Evolutionary conservation across 768 basidiomycete species (phyloP).

Genomic region (Amanita molliuscula): DNA sequence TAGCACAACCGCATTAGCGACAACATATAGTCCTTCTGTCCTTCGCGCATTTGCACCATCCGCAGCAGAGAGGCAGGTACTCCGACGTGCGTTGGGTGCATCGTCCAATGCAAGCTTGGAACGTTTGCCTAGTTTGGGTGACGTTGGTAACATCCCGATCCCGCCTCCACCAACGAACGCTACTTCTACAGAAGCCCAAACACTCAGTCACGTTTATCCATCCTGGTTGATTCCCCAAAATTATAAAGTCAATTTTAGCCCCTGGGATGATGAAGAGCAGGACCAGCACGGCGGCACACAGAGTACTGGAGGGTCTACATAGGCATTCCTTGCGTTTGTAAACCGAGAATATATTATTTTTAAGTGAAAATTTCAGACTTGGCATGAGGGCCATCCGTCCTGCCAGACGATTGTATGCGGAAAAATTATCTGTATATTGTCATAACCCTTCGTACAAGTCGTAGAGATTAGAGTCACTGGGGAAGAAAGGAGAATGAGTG

Average conservation of each 20-base stretch:
- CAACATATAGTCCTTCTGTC: constrained; percentile 37
- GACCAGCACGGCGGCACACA: constrained; percentile 8
- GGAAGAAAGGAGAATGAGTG: not conserved
- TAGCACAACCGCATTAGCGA: constrained; percentile 21
- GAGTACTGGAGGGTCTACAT: constrained; percentile 9
- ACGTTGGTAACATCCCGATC: constrained; percentile 64
- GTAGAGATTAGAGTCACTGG: not conserved
- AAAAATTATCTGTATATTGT: not conserved
- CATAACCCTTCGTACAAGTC: constrained; percentile 5
- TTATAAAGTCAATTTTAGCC: constrained; percentile 67
- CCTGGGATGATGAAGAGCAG: constrained; percentile 70
- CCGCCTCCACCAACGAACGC: constrained; percentile 39
- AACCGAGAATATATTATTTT: not conserved
- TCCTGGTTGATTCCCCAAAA: constrained; percentile 59
- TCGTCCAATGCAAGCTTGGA: constrained; percentile 70
- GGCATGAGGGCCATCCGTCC: not conserved
- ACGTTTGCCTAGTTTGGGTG: constrained; percentile 67
- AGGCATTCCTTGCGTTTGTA: constrained; percentile 6
- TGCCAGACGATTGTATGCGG: not conserved
- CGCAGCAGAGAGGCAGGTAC: constrained; percentile 76
- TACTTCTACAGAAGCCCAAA: constrained; percentile 14
- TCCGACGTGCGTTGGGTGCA: constrained; percentile 69
- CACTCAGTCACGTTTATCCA: constrained; percentile 30
- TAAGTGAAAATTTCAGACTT: not conserved
- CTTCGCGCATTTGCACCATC: constrained; percentile 84